Evolutionary conservation across 495 filamentous ascomycete genomes (phyloP).

Genomic region (Penicillium desertorum): DNA sequence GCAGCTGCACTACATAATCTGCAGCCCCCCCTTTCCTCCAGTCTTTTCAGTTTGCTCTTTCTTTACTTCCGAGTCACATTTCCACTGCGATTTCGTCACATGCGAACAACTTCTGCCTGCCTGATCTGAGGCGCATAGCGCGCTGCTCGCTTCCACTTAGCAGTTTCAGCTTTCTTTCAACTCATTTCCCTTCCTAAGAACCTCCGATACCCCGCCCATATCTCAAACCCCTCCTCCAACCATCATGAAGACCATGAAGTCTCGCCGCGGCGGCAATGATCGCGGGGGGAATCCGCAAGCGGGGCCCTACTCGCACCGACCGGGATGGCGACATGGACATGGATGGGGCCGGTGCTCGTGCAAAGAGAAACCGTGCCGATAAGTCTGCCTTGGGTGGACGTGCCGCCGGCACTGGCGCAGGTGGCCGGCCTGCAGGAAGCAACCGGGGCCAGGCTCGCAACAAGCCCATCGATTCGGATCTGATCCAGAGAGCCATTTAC

Average conservation of each 20-base stretch:
- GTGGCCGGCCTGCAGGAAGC: conserved; percentile 14
- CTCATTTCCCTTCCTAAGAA: background rate
- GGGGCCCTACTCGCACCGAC: conserved; percentile 58
- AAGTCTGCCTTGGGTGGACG: conserved; percentile 7
- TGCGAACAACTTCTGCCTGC: conserved; percentile 22
- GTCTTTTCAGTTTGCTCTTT: conserved; percentile 8
- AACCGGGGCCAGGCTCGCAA: conserved; percentile 29
- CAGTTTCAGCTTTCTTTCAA: conserved; percentile 8
- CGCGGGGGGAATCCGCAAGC: conserved; percentile 74
- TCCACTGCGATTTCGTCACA: conserved; percentile 18
- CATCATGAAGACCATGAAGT: conserved; percentile 42
- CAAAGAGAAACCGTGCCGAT: conserved; percentile 39
- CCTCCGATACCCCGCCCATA: conserved; percentile 7
- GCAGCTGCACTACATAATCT: conserved; percentile 2
- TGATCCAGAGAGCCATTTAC: conserved; percentile 46
- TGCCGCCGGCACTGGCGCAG: conserved; percentile 1
- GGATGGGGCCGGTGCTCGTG: conserved; percentile 53
- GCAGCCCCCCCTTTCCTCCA: background rate
- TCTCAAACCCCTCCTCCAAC: conserved; percentile 10
- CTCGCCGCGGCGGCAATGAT: conserved; percentile 35
- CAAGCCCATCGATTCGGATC: conserved; percentile 32
- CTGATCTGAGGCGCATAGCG: conserved; percentile 33
- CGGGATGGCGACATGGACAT: conserved; percentile 83
- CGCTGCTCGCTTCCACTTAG: conserved; percentile 21
- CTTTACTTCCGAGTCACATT: background rate